Percentiles rank a stretch among this genome's conserved stretches.
phyloP scores from a whole-genome alignment of 2,329 filamentous ascomycete species.

The Sclerotinia sclerotiorum region DNA sequence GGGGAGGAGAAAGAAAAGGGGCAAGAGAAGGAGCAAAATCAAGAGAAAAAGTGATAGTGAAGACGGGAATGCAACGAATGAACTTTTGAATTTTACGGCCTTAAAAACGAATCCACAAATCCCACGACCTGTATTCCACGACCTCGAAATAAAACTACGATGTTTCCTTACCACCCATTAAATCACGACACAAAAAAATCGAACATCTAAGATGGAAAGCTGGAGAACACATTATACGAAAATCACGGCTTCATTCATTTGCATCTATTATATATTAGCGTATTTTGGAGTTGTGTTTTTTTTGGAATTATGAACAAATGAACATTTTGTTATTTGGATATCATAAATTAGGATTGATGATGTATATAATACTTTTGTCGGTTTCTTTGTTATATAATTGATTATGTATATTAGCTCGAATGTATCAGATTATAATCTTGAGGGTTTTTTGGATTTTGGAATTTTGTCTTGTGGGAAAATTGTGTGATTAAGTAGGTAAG shows the following conservation, averaged over 20 bases:
- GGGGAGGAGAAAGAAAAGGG: neutral
- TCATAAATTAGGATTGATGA: neutral
- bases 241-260: neutral
- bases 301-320: neutral
- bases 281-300: neutral
- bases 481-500: too few relatives aligned
- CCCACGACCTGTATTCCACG: neutral
- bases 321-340: neutral
- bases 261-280: neutral
- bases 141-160: neutral
- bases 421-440: neutral
- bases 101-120: neutral
- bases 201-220: too few relatives aligned
- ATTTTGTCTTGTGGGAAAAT: neutral
- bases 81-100: neutral
- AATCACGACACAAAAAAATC: neutral
- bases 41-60: neutral
- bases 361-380: neutral
- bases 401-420: neutral
- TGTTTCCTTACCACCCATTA: neutral
- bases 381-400: neutral
- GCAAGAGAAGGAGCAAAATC: neutral
- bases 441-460: neutral
- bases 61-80: neutral
- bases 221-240: neutral